These are phyloP conservation scores for Kodamaea neixiangensis DNA, from an alignment of 805 yeast species.

Conservation along the genomic window DNA sequence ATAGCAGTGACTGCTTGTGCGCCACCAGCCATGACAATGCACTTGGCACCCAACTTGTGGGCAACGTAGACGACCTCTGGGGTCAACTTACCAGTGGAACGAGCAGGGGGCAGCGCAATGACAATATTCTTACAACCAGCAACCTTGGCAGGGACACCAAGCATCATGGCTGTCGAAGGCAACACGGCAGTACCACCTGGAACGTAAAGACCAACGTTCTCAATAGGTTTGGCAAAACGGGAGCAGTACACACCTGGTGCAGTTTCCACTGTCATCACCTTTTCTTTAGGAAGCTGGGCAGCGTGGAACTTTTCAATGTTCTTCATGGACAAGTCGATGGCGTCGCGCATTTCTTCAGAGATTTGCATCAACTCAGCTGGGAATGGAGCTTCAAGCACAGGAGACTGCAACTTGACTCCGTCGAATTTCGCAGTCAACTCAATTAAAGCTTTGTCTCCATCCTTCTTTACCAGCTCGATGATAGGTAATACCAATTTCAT, in stretches of 20 bases:
- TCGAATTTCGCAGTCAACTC: constrained; percentile 92
- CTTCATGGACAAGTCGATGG: constrained; percentile 85
- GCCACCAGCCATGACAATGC: constrained; percentile 95
- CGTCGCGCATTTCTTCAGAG: constrained; percentile 70
- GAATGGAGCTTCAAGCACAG: constrained; percentile 87
- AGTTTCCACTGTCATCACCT: constrained; percentile 82
- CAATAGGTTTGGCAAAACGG: constrained; percentile 93
- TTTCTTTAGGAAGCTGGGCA: constrained; percentile 78
- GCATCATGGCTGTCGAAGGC: constrained; percentile 97
- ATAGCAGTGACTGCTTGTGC: constrained; percentile 98
- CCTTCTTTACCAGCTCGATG: constrained; percentile 68
- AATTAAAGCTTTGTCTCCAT: constrained; percentile 87
- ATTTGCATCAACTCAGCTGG: constrained; percentile 73
- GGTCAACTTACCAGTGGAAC: constrained; percentile 86
- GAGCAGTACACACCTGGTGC: constrained; percentile 93
- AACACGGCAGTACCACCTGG: constrained; percentile 99
- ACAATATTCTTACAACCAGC: constrained; percentile 95
- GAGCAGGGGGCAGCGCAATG: constrained; percentile 90
- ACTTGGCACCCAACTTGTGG: constrained; percentile 87
- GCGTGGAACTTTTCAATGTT: constrained; percentile 91
- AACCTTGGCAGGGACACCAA: constrained; percentile 97
- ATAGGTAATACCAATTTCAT: constrained; percentile 93
- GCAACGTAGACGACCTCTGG: constrained; percentile 99
- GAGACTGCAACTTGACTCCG: constrained; percentile 68
- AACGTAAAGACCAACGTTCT: constrained; percentile 90